phyloP scores from a whole-genome alignment of 2,329 filamentous ascomycete genomes.

The Xylaria multiplex region DNA sequence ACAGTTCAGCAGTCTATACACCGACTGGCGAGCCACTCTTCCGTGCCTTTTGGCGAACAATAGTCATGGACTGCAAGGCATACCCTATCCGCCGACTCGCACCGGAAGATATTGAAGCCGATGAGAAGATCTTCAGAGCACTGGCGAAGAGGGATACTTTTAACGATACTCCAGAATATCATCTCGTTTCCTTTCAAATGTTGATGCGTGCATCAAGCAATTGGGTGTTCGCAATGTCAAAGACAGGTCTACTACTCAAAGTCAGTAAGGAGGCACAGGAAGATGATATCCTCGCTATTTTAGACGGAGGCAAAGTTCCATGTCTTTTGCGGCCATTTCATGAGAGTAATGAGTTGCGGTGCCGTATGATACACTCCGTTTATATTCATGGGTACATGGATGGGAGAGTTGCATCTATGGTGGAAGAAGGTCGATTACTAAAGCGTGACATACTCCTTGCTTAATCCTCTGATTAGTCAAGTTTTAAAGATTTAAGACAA shows the following conservation, averaged over 20 bases:
- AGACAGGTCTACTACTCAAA: constrained; percentile 19
- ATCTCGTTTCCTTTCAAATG: constrained; percentile 7
- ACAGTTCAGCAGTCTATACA: not conserved
- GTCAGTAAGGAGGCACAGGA: constrained; percentile 3
- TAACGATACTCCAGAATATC: not conserved
- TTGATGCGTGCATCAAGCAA: not conserved
- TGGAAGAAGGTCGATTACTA: constrained; percentile 7
- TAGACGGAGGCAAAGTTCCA: constrained; percentile 20
- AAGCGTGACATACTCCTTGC: constrained; percentile 14
- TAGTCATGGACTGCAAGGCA: constrained; percentile 20
- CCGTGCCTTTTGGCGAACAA: constrained; percentile 20
- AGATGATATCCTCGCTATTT: constrained; percentile 12
- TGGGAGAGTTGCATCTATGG: constrained; percentile 4
- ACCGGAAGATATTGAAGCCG: constrained; percentile 8
- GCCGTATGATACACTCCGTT: constrained; percentile 2
- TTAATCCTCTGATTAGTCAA: not conserved
- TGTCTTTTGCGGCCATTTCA: constrained; percentile 18
- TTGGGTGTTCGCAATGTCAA: constrained; percentile 12
- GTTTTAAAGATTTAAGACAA: too few species aligned
- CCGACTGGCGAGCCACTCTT: constrained; percentile 13
- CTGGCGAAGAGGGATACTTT: not conserved
- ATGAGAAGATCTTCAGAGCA: constrained; percentile 3
- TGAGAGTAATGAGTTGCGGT: not conserved
- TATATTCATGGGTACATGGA: constrained; percentile 28
- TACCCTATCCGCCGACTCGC: constrained; percentile 12